A percentile compares a stretch with the other conserved stretches of the same genome.
phyloP scores from a whole-genome alignment of 345 rosid genomes.

The Combretum micranthum region DNA sequence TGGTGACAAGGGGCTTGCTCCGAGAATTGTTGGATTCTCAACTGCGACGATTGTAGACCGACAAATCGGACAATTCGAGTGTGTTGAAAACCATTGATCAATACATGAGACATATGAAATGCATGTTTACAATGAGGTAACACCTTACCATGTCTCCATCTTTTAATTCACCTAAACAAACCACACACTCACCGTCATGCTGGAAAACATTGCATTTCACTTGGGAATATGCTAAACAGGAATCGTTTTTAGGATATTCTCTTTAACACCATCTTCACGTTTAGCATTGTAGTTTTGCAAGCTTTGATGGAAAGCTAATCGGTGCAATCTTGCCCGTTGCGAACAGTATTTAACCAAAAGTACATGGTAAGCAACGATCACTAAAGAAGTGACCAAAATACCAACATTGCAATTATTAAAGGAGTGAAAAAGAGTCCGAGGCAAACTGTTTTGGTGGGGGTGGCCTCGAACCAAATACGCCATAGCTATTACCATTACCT shows the following conservation, averaged over 20 bases:
- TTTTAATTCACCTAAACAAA: constrained; percentile 44
- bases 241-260: constrained; percentile 26
- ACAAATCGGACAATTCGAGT: constrained; percentile 60
- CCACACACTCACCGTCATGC: constrained; percentile 32
- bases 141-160: constrained; percentile 48
- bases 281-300: background rate
- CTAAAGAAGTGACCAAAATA: constrained; percentile 10
- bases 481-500: constrained; percentile 15
- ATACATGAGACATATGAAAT: constrained; percentile 67
- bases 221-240: constrained; percentile 26
- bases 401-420: constrained; percentile 33
- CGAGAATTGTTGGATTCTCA: background rate
- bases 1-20: constrained; percentile 5
- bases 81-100: constrained; percentile 60
- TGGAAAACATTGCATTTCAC: background rate
- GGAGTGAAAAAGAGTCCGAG: constrained; percentile 23
- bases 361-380: constrained; percentile 28
- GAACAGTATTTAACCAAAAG: constrained; percentile 23
- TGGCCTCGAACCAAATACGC: constrained; percentile 1
- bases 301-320: background rate
- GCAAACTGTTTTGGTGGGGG: background rate
- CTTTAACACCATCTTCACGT: constrained; percentile 19
- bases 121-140: constrained; percentile 65
- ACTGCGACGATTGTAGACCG: constrained; percentile 23
- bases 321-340: constrained; percentile 3